phyloP scores from a whole-genome alignment of 768 basidiomycete genomes.

The Porpolomopsis calyptriformis region DNA sequence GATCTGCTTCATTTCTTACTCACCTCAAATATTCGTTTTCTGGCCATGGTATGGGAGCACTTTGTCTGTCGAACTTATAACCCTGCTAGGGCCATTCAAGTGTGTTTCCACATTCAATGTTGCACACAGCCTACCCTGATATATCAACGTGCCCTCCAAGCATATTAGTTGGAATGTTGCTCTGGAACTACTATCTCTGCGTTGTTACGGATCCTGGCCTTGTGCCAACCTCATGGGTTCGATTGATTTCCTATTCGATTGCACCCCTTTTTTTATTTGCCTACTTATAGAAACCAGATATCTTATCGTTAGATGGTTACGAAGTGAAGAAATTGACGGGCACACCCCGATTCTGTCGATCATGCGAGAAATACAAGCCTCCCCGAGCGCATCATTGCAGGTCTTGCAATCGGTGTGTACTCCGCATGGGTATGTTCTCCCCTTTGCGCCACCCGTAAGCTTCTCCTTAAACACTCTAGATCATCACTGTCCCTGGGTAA shows the following conservation, averaged over 20 bases:
- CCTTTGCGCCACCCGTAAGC: constrained; percentile 2
- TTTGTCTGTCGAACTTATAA: constrained; percentile 62
- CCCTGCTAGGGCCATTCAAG: constrained; percentile 87
- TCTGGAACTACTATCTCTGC: constrained; percentile 84
- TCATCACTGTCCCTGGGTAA: constrained; percentile 88
- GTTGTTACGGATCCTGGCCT: constrained; percentile 76
- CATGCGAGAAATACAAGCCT: constrained; percentile 78
- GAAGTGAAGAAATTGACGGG: constrained; percentile 90
- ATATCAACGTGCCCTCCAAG: constrained; percentile 31
- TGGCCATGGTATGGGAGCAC: constrained; percentile 85
- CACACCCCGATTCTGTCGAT: constrained; percentile 74
- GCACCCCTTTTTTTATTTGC: no score
- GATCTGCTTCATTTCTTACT: constrained; percentile 81
- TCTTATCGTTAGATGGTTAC: constrained; percentile 49
- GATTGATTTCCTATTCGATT: constrained; percentile 13
- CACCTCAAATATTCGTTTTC: constrained; percentile 81
- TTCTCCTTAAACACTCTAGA: constrained; percentile 32
- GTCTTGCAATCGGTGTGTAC: constrained; percentile 76
- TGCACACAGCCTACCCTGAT: no score
- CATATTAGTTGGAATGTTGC: constrained; percentile 59
- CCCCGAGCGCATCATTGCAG: constrained; percentile 90
- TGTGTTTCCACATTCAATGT: no score
- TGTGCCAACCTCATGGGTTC: constrained; percentile 72
- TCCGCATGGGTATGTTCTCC: constrained; percentile 71
- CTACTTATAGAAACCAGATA: constrained; percentile 60